Percentiles rank a stretch among this genome's conserved stretches.
Conservation (phyloP, 441 rosid genomes). For the Populus trichocarpa region DNA sequence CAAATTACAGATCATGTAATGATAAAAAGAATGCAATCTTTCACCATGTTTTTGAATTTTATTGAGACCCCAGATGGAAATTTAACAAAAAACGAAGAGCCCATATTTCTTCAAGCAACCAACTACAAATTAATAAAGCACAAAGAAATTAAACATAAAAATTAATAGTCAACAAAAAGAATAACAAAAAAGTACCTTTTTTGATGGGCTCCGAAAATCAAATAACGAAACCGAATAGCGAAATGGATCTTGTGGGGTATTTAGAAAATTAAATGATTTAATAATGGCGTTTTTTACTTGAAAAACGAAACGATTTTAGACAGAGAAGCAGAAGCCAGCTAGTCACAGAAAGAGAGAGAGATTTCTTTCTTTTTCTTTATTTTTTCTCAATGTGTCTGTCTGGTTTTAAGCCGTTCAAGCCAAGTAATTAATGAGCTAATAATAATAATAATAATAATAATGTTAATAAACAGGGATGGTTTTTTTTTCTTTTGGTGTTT, state of each 20-base stretch:
- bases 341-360: neutral
- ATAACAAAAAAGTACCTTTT: neutral
- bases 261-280: neutral
- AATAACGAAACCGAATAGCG: neutral
- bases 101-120: neutral
- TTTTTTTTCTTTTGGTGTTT: no score
- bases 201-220: neutral
- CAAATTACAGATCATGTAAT: neutral
- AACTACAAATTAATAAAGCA: neutral
- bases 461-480: no score
- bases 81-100: neutral
- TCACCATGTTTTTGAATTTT: neutral
- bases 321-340: neutral
- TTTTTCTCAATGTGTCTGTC: neutral
- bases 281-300: neutral
- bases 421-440: neutral
- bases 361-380: no score
- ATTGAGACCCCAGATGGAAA: neutral
- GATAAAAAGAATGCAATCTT: neutral
- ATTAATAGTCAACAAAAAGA: neutral
- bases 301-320: neutral
- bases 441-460: no score
- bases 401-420: neutral
- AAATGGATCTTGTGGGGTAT: neutral
- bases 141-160: neutral